Conservation (phyloP, 208 protist genomes). For the Entamoeba histolytica region DNA sequence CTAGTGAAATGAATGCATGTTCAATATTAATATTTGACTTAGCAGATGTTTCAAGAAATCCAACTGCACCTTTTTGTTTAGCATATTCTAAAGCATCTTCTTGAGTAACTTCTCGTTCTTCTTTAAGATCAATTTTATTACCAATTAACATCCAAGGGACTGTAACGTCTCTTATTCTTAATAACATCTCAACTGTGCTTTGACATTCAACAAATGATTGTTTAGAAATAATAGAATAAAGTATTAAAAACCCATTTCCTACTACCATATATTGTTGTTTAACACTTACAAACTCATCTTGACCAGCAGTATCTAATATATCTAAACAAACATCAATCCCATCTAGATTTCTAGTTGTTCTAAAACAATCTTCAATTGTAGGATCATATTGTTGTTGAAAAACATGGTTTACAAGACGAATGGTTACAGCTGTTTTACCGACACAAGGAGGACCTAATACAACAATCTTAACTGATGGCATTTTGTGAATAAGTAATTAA, state of each 20-base stretch:
- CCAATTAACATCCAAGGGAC: slow-evolving; percentile 16
- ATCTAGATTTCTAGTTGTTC: not conserved
- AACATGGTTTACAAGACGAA: not conserved
- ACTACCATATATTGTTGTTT: not conserved
- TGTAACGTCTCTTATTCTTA: not conserved
- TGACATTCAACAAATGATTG: not conserved
- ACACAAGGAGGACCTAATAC: not conserved
- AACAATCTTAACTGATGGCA: not conserved
- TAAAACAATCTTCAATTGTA: not conserved
- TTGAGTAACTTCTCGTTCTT: not conserved
- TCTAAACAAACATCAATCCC: not conserved
- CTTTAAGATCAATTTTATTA: slow-evolving; percentile 19
- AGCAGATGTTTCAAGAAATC: slow-evolving; percentile 29
- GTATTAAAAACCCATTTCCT: not conserved
- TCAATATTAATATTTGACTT: slow-evolving; percentile 27
- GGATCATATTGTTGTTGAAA: not conserved
- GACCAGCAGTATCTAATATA: not conserved
- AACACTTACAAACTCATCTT: slow-evolving; percentile 1
- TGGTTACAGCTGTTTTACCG: not conserved
- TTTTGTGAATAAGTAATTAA: no score
- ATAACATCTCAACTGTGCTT: not conserved
- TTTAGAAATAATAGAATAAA: not conserved
- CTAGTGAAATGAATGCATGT: no score
- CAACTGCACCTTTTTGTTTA: not conserved
- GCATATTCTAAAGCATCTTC: not conserved